Base-by-base conservation (phyloP, 2,329 filamentous ascomycete genomes). In the Epichloe typhina region DNA sequence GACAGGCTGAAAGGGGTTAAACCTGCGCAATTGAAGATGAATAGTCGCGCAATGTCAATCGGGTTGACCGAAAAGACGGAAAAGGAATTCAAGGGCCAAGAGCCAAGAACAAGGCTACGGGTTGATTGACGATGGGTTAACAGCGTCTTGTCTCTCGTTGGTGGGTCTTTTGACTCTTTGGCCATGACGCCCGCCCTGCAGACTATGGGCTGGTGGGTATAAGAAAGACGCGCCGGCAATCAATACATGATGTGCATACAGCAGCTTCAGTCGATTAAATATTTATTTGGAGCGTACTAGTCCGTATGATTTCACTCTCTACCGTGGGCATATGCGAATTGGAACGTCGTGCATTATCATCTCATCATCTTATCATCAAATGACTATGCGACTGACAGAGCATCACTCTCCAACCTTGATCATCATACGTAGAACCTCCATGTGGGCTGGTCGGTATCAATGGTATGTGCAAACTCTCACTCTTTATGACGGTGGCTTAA, bases 401-500 rank as follows among this genome's bases (percentile, higher is more conserved):
- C 46, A 41, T 41, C 19, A 36, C 35, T 26, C 35, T 26, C 19
- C 33, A 19, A 35, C 19, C 5, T 46, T 15, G n/a, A 12, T 19
- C 35, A 38, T 38, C 17, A 17, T 17, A n/a, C n/a, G n/a, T n/a
- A 23, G n/a, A 4, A 3, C 46, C 19, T 19, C 7, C 19, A 11
- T 11, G 9, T 11, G 31, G 31, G 31, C 31, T 4, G 36, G 19
- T 8, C 3, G 15, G 35, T 19, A 6, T 17, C 17, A 42, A 15
- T 36, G 2, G 33, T n/a, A 38, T n/a, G 11, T 4, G 9, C 31
- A 31, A 31, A 31, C 31, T 1, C 31, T 31, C 31, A 11, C 31
- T 33, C n/a, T 15, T 76, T 64, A 88, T 52, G 81, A 77, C 3
- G 88, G 86, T 23, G 91, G 86, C 63, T 89, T 86, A 41, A 94